Evolutionary conservation across 805 yeast species (phyloP), one percentile per base, ranked within the genome.

Genomic region (Saturnispora saitoi): DNA sequence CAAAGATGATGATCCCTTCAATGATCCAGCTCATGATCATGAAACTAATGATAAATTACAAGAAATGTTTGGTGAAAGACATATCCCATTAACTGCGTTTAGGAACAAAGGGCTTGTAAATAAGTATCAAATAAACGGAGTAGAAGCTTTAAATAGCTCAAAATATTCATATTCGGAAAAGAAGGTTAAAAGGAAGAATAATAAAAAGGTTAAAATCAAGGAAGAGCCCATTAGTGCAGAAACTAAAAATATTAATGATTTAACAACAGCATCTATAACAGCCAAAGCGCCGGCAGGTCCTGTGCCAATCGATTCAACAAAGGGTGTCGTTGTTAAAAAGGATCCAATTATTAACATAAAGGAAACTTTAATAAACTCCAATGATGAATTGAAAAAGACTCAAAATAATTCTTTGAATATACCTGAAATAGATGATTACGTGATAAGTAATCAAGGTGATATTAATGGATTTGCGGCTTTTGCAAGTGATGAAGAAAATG

Each of bases 71-170:
- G 56, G 52, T 19, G 61, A 59, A 60, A 77, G 75, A 61, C 73
- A 73, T 48, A 81, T 88, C 8, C 97, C 97, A 3, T 67, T 90
- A 37, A 86, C 95, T 2, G 97, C 97, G 1, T 91, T 91, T 64
- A 72, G 98, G 60, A 90, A 88, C 66, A 83, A 88, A 59, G 84
- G 85, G 11, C 65, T 77, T 15, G 52, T 64, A 14, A 56, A 58
- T 20, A 46, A 46, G 32, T 46, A 40, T 17, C 43, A 37, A 11
- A 11, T 22, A 14, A 20, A 42, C 8, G 17, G 40, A 38, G 56
- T 55, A 32, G 50, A 53, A 14, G 52, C 32, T 11, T 22, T 32
- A 19, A 24, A 34, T 31, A 42, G 28, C 26, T 24, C 37, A 5
- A 30, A 24, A 14, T 31, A 42, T 14, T 22, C 38, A 17, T 34